Evolutionary conservation across 2,329 filamentous ascomycete genomes (phyloP), one percentile per base, ranked within the genome.

Genomic region (Huntiella decipiens): DNA sequence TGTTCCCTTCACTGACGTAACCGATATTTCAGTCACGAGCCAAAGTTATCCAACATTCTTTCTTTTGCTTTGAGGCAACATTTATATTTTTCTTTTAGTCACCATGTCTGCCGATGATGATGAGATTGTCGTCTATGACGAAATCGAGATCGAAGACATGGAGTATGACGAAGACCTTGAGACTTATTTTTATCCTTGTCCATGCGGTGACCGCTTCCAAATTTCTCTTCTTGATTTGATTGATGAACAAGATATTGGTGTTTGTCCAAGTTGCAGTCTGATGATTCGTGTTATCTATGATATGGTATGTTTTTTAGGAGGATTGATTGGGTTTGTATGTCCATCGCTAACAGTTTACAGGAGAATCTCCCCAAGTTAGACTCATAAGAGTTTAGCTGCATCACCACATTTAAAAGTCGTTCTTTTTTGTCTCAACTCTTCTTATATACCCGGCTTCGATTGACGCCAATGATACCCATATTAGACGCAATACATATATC

Each of bases 61-160:
- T 28, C 22, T 28, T 28, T 28, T 8, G 22, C 7, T 28, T 10
- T 28, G 10, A 28, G 8, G 22, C 22, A 28, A 3, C 22, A 28
- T 28, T 28, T 10, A 28, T 28, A 28, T 28, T 28, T 28, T 28
- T 3, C 8, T 28, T 28, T 28, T 10, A 28, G 22, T 28, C 38
- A 34, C 16, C 37, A 12, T 16, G 16, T 33, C 2, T 34, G 36
- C 11, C 33, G 76, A 78, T 58, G 73, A 79, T 52, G 69, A 74
- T 45, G 65, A 66, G 32, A 62, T 80, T 48, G 77, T 80, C 54
- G 83, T 94, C 60, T 96, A 95, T 68, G 88, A 96, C 58, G 88
- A 95, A 63, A 88, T 96, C 63, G 88, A 96, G 61, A 95, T 96
- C 66, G 88, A 96, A 62, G 91, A 98, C 64, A 93, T 95, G 86